These are phyloP conservation scores for Claviceps pusilla DNA, from an alignment of 2,329 filamentous ascomycete genomes.

Conservation along the genomic window DNA sequence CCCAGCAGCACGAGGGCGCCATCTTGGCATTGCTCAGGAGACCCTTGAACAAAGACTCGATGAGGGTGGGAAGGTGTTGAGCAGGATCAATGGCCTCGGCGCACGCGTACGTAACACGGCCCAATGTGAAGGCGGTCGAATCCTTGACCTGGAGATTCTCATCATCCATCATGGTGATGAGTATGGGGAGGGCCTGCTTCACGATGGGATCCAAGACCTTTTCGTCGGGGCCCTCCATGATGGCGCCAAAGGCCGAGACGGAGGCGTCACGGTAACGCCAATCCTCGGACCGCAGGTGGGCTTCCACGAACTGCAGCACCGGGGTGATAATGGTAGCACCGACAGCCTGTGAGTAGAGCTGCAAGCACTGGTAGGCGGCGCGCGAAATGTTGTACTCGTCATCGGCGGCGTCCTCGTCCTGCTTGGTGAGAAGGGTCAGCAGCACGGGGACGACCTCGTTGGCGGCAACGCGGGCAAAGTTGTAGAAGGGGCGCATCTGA, in stretches of 20 bases:
- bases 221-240: constrained; percentile 96
- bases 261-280: constrained; percentile 93
- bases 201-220: constrained; percentile 84
- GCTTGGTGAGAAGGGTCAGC: constrained; percentile 77
- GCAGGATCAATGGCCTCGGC: constrained; percentile 80
- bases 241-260: constrained; percentile 91
- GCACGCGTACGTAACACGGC: constrained; percentile 87
- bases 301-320: constrained; percentile 82
- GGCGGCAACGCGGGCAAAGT: constrained; percentile 85
- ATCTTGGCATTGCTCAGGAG: constrained; percentile 89
- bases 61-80: constrained; percentile 68
- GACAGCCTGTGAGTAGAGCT: constrained; percentile 88
- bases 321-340: constrained; percentile 69
- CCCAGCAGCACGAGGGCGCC: constrained; percentile 97
- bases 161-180: constrained; percentile 88
- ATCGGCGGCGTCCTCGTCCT: constrained; percentile 91
- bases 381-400: constrained; percentile 96
- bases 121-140: constrained; percentile 88
- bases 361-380: constrained; percentile 89
- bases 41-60: constrained; percentile 78
- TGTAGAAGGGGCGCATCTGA: constrained; percentile 83
- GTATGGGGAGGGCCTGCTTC: constrained; percentile 82
- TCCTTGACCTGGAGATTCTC: constrained; percentile 80
- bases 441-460: constrained; percentile 89
- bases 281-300: constrained; percentile 75